A percentile compares a stretch with the other conserved stretches of the same genome.
Conservation (phyloP, 306 rosid genomes). For the Medicago ruthenica region DNA sequence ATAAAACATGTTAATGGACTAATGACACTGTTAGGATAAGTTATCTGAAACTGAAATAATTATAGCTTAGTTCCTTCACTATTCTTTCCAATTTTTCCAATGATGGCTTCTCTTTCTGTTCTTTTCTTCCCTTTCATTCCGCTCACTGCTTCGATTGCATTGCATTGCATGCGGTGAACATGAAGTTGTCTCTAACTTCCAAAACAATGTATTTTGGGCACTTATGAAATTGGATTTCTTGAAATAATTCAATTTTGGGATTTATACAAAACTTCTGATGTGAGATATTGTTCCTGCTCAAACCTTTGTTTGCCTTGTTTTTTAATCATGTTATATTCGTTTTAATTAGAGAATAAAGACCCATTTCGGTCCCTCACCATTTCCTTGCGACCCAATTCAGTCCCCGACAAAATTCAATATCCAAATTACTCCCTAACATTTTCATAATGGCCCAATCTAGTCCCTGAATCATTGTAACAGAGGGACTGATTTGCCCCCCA, state of each 20-base stretch:
- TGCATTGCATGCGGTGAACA: constrained; percentile 22
- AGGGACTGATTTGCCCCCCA: too few species aligned
- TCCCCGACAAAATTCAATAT: too few species aligned
- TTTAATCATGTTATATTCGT: constrained; percentile 5
- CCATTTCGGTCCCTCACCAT: too few species aligned
- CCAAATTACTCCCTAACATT: too few species aligned
- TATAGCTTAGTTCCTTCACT: background rate
- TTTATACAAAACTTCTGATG: constrained; percentile 14
- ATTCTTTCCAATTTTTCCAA: constrained; percentile 3
- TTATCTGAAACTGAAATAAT: constrained; percentile 15
- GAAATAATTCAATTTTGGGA: background rate
- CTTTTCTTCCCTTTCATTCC: constrained; percentile 5
- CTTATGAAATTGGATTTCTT: background rate
- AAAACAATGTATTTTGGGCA: constrained; percentile 11
- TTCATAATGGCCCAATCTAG: too few species aligned
- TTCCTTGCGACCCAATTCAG: too few species aligned
- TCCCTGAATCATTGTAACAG: too few species aligned
- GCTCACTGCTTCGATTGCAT: background rate
- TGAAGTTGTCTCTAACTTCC: background rate
- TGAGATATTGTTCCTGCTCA: background rate
- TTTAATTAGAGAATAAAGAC: too few species aligned
- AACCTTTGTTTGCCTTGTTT: background rate
- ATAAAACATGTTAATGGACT: background rate
- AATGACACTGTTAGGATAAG: background rate
- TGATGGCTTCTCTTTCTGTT: background rate